Conservation (phyloP, 2,329 filamentous ascomycete species). For the Leptographium flavum region DNA sequence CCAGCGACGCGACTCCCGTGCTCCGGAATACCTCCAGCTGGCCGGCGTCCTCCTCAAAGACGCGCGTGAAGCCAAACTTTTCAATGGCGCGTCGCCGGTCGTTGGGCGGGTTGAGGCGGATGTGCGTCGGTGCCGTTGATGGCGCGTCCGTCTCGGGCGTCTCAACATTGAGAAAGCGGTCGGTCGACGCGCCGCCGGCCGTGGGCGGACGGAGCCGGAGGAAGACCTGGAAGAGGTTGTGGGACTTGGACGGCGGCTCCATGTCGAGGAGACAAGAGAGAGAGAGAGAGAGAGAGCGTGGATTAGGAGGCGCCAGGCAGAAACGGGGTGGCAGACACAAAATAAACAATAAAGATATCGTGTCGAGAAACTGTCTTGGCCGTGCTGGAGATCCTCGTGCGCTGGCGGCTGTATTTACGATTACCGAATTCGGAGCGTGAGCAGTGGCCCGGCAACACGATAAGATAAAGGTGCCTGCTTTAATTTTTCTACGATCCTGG, state of each 20-base stretch:
- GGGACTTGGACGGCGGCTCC: constrained; percentile 21
- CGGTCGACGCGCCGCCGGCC: constrained; percentile 27
- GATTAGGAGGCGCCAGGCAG: no score
- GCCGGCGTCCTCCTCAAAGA: constrained; percentile 75
- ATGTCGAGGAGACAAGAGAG: constrained; percentile 13
- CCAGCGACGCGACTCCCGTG: constrained; percentile 57
- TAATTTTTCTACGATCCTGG: constrained; percentile 4
- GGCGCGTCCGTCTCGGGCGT: constrained; percentile 21
- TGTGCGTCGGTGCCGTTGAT: constrained; percentile 43
- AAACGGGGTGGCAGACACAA: neutral
- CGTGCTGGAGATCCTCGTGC: no score
- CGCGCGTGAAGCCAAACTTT: constrained; percentile 84
- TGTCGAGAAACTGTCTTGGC: no score
- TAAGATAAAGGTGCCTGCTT: constrained; percentile 8
- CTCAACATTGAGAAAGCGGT: constrained; percentile 73
- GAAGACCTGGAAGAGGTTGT: constrained; percentile 77
- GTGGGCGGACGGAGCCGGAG: constrained; percentile 65
- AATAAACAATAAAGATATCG: neutral
- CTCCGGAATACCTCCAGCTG: constrained; percentile 81
- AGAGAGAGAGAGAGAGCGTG: neutral
- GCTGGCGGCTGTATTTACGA: constrained; percentile 11
- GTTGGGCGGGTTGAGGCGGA: constrained; percentile 65
- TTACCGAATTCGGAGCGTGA: constrained; percentile 5
- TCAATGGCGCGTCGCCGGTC: constrained; percentile 83
- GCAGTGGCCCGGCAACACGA: constrained; percentile 10